Evolutionary conservation across 2,329 filamentous ascomycete genomes (phyloP), one percentile per base, ranked within the genome.

Genomic region (Zymoseptoria brevis): DNA sequence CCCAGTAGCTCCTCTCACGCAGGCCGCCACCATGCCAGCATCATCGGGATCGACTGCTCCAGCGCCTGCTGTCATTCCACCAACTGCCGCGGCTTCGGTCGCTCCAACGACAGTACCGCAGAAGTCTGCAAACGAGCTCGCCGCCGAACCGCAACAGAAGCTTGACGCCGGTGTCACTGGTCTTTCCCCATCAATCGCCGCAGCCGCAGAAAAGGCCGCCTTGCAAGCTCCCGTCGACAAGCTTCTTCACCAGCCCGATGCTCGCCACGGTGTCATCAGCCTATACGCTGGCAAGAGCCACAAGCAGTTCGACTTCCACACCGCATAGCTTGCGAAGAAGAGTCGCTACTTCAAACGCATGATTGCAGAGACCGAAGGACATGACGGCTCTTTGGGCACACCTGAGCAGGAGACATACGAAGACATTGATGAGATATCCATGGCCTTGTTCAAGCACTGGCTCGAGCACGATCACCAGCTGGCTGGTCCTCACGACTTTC

Each of bases 401-500:
- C 57, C 65, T 13, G 61, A 64, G 16, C 61, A 66, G 41, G 57
- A 67, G 50, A 64, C 65, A 6, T 72, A 69, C 58, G 63, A 64
- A 1, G 66, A 71, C 30, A 45, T 69, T 9, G 64, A 72, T 53
- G 70, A 72, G 55, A 67, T 67, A 54, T 65, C 64, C 48, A 66
- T 72, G 59, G 69, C 66, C 1, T 61, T 74, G 49, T 71, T 72
- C 60, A 54, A 64, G 52, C 66, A 65, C 29, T 73, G 70, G 70
- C 61, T 72, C 21, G 66, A 71, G 57, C 68, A 64, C 29, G 62
- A 55, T 11, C 59, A 62, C 50, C 56, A 62, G 26, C 64, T 73
- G 11, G 53, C 62, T 9, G 72, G 72, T 7, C 72, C 72, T 1
- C 59, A 60, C n/a, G 70, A 73, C 64, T 74, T 70, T 60, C 71